phyloP scores from a whole-genome alignment of 2,329 filamentous ascomycete species.

The Myriosclerotinia curreyana region DNA sequence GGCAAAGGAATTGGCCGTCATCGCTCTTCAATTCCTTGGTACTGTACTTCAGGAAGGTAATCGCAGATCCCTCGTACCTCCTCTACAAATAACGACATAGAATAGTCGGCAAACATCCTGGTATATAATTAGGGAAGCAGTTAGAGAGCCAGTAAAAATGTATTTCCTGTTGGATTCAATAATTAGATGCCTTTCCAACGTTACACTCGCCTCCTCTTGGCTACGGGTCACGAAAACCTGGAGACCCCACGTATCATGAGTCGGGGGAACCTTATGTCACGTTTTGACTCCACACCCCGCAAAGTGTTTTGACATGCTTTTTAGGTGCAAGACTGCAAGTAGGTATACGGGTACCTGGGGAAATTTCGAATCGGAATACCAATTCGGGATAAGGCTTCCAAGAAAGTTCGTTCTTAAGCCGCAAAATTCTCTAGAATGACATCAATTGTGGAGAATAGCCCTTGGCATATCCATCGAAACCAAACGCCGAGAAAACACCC shows the following conservation, averaged over 20 bases:
- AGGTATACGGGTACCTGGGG: background rate
- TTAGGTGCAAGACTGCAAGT: too few relatives aligned
- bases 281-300: background rate
- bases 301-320: background rate
- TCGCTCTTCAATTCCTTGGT: background rate
- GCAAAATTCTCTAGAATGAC: background rate
- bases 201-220: background rate
- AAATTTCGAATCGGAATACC: background rate
- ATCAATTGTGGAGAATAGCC: background rate
- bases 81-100: background rate
- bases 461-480: background rate
- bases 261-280: background rate
- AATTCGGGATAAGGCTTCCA: background rate
- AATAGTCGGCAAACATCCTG: background rate
- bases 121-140: background rate
- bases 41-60: slow-evolving; percentile 7
- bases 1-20: background rate
- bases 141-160: background rate
- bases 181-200: background rate
- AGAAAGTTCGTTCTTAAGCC: background rate
- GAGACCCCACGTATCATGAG: background rate
- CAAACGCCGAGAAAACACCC: background rate
- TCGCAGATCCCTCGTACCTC: slow-evolving; percentile 3
- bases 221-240: background rate
- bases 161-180: background rate